Evolutionary conservation across 805 yeast genomes (phyloP).

Genomic region (Yamadazyma sp.): DNA sequence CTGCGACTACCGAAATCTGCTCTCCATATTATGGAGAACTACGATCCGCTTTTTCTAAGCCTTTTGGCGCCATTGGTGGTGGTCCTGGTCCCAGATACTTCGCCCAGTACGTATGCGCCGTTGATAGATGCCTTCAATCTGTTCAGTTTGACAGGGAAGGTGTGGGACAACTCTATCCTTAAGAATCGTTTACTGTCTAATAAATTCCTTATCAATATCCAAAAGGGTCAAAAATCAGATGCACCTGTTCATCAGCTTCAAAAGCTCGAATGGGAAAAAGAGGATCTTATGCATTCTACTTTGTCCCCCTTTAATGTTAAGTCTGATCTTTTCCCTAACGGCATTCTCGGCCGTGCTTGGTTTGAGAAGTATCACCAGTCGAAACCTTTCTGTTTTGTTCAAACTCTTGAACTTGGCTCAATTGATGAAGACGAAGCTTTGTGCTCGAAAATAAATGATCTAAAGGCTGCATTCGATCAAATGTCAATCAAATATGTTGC

Average conservation of each 20-base stretch:
- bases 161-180: conserved; percentile 42
- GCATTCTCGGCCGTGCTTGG: conserved; percentile 35
- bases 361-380: conserved; percentile 30
- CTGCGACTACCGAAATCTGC: too few relatives aligned
- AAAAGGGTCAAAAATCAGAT: conserved; percentile 3
- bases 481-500: conserved; percentile 22
- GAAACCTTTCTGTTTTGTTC: conserved; percentile 34
- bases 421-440: conserved; percentile 18
- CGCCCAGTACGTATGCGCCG: neutral
- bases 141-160: conserved; percentile 14
- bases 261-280: neutral
- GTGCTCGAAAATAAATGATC: conserved; percentile 17
- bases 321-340: conserved; percentile 31
- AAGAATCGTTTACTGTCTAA: conserved; percentile 34
- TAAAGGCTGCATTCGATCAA: conserved; percentile 15
- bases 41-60: conserved; percentile 25
- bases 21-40: conserved; percentile 41
- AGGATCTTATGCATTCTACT: conserved; percentile 23
- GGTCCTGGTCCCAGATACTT: conserved; percentile 14
- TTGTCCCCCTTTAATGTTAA: conserved; percentile 37
- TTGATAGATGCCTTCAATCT: neutral
- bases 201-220: conserved; percentile 27
- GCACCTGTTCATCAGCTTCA: neutral
- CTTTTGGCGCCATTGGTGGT: conserved; percentile 36
- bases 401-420: conserved; percentile 18